Conservation (phyloP, 176 grass and related monocot species). For the Tillandsia leiboldiana region DNA sequence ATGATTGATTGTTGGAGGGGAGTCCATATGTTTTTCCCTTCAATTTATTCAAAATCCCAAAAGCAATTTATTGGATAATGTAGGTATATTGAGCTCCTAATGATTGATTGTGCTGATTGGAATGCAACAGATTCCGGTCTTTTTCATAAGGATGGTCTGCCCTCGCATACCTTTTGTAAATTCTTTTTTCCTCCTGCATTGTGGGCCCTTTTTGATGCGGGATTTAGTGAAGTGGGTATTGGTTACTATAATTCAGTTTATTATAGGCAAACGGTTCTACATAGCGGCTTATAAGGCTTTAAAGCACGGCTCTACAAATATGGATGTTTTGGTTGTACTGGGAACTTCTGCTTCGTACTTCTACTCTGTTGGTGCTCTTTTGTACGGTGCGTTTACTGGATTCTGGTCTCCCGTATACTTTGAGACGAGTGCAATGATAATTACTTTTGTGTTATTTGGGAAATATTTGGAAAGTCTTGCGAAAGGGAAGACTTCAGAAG, state of each 20-base stretch:
- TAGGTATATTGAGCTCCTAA: slow-evolving; percentile 1
- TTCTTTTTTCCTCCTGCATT: slow-evolving; percentile 52
- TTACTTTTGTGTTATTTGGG: slow-evolving; percentile 93
- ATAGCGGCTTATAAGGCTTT: slow-evolving; percentile 65
- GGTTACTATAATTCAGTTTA: slow-evolving; percentile 84
- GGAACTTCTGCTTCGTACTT: slow-evolving; percentile 86
- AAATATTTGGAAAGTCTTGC: slow-evolving; percentile 97
- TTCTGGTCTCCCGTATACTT: slow-evolving; percentile 79
- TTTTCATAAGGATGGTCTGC: slow-evolving; percentile 83
- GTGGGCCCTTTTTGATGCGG: slow-evolving; percentile 66
- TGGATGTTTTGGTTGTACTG: slow-evolving; percentile 94
- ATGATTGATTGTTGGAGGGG: too few relatives aligned
- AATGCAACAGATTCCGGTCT: slow-evolving; percentile 78
- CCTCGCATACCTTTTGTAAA: slow-evolving; percentile 60
- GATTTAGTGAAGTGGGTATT: slow-evolving; percentile 84
- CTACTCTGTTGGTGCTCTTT: slow-evolving; percentile 74
- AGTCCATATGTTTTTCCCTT: not conserved
- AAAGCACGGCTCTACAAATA: slow-evolving; percentile 84
- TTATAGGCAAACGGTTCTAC: slow-evolving; percentile 78
- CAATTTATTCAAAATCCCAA: not conserved
- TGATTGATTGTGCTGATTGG: slow-evolving; percentile 17
- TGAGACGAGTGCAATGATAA: slow-evolving; percentile 99
- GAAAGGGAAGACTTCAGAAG: slow-evolving; percentile 88
- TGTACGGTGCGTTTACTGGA: slow-evolving; percentile 64
- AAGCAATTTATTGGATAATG: not conserved